A percentile compares a stretch with the other conserved stretches of the same genome.
These are phyloP conservation scores for Xylaria sp. DNA, from an alignment of 2,329 filamentous ascomycete genomes.

Conservation along the genomic window DNA sequence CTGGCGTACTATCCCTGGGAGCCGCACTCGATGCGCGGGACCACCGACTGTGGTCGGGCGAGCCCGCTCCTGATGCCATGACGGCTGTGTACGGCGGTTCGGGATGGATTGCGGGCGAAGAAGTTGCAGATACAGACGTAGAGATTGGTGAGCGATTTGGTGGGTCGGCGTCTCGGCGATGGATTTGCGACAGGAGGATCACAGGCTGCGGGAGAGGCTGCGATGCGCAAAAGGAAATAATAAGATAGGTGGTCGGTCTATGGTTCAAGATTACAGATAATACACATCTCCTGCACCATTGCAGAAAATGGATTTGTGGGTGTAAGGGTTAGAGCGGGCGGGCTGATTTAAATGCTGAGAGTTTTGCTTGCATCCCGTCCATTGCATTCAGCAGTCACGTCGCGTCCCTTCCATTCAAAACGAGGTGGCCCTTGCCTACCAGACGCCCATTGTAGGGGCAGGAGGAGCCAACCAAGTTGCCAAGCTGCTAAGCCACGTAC, in stretches of 20 bases:
- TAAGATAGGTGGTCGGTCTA: conserved; percentile 3
- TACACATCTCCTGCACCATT: too few species aligned
- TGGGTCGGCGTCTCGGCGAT: background rate
- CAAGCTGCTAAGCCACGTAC: too few species aligned
- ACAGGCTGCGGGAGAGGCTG: background rate
- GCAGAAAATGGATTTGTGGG: too few species aligned
- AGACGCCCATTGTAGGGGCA: too few species aligned
- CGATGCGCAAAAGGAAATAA: too few species aligned
- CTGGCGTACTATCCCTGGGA: conserved; percentile 25
- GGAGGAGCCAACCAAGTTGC: too few species aligned
- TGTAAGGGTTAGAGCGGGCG: background rate
- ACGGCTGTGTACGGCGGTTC: conserved; percentile 1
- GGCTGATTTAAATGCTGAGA: conserved; percentile 5
- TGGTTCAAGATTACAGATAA: conserved; percentile 5
- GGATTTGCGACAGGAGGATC: background rate
- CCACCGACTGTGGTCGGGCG: conserved; percentile 28
- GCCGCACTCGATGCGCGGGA: conserved; percentile 32
- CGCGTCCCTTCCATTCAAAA: conserved; percentile 16
- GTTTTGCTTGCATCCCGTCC: too few species aligned
- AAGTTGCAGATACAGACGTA: conserved; percentile 1
- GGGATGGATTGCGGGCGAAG: background rate
- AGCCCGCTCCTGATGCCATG: conserved; percentile 35
- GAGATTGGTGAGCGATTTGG: background rate
- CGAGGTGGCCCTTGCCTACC: too few species aligned
- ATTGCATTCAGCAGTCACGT: too few species aligned